Conservation (phyloP, 768 basidiomycete species). For the Serendipita indica region DNA sequence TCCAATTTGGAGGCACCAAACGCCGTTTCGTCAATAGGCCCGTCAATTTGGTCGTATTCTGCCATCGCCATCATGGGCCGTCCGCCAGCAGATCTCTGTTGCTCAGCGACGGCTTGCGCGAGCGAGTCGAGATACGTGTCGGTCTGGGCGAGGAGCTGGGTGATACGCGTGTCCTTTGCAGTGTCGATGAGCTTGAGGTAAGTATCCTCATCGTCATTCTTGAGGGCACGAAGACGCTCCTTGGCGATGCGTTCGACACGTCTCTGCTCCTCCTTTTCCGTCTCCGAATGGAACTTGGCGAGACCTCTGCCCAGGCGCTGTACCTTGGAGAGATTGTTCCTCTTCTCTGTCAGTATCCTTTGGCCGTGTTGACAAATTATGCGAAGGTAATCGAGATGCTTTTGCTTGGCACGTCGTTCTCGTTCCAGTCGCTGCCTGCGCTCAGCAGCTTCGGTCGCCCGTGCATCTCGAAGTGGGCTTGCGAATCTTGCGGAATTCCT, state of each 20-base stretch:
- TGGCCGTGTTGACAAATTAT: conserved; percentile 75
- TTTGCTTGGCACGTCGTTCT: conserved; percentile 87
- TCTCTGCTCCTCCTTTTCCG: conserved; percentile 97
- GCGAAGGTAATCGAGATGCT: conserved; percentile 85
- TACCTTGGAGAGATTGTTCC: conserved; percentile 30
- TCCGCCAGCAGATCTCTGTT: conserved; percentile 53
- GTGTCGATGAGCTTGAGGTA: conserved; percentile 99
- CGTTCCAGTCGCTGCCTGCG: conserved; percentile 83
- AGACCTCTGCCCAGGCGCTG: conserved; percentile 65
- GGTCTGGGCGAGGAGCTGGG: conserved; percentile 86
- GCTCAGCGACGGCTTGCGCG: conserved; percentile 81
- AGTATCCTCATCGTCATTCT: conserved; percentile 98
- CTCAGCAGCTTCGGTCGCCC: conserved; percentile 78
- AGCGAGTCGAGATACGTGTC: conserved; percentile 90
- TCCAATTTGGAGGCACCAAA: conserved; percentile 69
- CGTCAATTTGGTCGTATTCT: conserved; percentile 27
- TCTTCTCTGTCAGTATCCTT: conserved; percentile 42
- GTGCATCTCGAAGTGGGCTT: conserved; percentile 81
- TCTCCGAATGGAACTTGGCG: conserved; percentile 67
- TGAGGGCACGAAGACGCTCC: conserved; percentile 94
- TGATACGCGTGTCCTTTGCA: conserved; percentile 97
- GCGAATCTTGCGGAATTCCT: conserved; percentile 75
- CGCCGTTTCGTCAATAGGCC: conserved; percentile 69
- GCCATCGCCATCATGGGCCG: conserved; percentile 11
- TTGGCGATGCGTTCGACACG: conserved; percentile 90